Percentiles rank a stretch among this genome's conserved stretches.
These are phyloP conservation scores for Cryphonectria naterciae DNA, from an alignment of 2,329 filamentous ascomycete genomes.

Conservation along the genomic window DNA sequence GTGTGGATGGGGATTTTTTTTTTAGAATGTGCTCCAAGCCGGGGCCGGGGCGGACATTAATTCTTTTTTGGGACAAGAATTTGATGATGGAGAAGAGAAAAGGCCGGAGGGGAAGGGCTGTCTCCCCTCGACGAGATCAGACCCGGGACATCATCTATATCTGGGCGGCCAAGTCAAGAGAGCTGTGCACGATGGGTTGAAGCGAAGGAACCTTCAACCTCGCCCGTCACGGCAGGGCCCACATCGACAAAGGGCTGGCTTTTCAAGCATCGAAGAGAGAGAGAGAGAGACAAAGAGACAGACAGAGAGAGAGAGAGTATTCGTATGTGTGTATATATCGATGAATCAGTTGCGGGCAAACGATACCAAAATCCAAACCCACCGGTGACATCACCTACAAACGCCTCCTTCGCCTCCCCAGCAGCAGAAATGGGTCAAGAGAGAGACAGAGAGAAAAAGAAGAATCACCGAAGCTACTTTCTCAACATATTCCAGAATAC, in stretches of 20 bases:
- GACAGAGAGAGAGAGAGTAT: background rate
- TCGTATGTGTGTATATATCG: conserved; percentile 23
- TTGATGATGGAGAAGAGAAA: conserved; percentile 16
- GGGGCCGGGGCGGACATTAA: conserved; percentile 16
- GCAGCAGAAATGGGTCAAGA: background rate
- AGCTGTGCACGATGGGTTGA: conserved; percentile 1
- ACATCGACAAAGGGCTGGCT: conserved; percentile 13
- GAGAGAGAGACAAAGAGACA: background rate
- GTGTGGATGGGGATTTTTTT: background rate
- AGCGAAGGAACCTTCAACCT: conserved; percentile 7
- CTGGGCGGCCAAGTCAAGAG: conserved; percentile 9
- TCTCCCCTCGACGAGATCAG: conserved; percentile 19
- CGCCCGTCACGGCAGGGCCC: conserved; percentile 3
- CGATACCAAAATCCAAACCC: conserved; percentile 24
- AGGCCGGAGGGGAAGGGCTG: background rate
- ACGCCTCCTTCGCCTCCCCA: background rate
- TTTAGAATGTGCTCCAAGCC: background rate
- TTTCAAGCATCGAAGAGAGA: conserved; percentile 10
- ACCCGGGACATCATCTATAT: conserved; percentile 14
- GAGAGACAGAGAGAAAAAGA: background rate
- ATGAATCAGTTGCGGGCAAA: conserved; percentile 25
- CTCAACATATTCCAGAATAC: background rate
- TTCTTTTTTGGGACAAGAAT: conserved; percentile 22
- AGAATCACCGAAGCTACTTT: background rate
- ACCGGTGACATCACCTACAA: conserved; percentile 15